Conservation (phyloP, 257 asterid genomes). For the Solanum gandarillasii region DNA sequence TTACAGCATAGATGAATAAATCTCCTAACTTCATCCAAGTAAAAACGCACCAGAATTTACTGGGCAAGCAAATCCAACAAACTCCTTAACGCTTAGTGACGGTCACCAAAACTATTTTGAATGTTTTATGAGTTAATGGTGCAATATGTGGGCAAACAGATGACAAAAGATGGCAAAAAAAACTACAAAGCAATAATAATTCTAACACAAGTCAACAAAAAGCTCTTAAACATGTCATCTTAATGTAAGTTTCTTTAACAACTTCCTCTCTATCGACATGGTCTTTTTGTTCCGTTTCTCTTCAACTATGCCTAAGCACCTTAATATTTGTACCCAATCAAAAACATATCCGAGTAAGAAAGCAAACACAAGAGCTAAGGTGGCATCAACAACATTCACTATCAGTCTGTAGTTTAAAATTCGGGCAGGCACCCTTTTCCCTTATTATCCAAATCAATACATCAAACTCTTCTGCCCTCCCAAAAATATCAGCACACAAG, state of each 20-base stretch:
- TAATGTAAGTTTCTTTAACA: background rate
- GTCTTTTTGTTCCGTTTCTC: background rate
- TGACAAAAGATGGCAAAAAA: background rate
- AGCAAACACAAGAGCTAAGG: background rate
- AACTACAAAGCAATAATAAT: background rate
- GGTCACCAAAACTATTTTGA: background rate
- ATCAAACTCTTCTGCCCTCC: background rate
- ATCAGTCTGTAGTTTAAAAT: background rate
- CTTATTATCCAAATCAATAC: background rate
- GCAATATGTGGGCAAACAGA: background rate
- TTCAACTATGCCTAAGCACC: background rate
- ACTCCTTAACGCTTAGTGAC: background rate
- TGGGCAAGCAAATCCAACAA: background rate
- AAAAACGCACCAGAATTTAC: background rate
- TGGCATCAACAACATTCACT: background rate
- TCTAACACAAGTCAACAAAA: background rate
- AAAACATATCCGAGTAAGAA: background rate
- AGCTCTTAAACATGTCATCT: background rate
- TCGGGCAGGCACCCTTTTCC: background rate
- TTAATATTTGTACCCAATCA: background rate
- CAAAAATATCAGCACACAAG: background rate
- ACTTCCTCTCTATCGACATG: background rate
- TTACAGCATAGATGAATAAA: background rate
- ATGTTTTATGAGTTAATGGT: background rate
- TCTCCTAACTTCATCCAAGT: background rate